A percentile compares a stretch with the other conserved stretches of the same genome.
phyloP scores from a whole-genome alignment of 2,329 filamentous ascomycete genomes.

The Fusarium austroafricanum region DNA sequence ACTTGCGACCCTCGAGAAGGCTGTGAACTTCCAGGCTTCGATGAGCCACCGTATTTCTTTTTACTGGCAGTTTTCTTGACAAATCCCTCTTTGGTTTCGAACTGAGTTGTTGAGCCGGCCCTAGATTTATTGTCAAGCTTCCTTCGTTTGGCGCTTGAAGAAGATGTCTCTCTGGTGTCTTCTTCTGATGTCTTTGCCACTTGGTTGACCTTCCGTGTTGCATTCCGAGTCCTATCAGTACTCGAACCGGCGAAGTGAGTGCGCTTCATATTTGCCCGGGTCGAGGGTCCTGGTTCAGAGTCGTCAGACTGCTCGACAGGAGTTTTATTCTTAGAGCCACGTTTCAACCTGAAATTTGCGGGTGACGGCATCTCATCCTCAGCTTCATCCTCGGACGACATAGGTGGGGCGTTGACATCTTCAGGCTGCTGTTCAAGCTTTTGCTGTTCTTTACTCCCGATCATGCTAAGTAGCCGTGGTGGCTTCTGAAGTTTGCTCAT shows the following conservation, averaged over 20 bases:
- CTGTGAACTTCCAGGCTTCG: conserved; percentile 38
- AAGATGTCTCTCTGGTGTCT: background rate
- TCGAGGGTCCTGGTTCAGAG: conserved; percentile 45
- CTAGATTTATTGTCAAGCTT: conserved; percentile 9
- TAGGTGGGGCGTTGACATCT: conserved; percentile 44
- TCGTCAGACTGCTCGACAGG: conserved; percentile 28
- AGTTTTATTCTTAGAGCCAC: background rate
- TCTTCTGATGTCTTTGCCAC: background rate
- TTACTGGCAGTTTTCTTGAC: conserved; percentile 31
- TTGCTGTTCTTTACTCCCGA: conserved; percentile 8
- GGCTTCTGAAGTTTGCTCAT: conserved; percentile 35
- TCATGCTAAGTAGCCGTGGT: conserved; percentile 28
- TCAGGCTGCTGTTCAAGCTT: conserved; percentile 26
- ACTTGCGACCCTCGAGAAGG: conserved; percentile 35
- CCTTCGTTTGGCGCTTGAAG: conserved; percentile 34
- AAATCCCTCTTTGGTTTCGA: conserved; percentile 44
- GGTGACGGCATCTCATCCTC: conserved; percentile 15
- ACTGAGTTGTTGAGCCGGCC: conserved; percentile 39
- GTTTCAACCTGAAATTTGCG: conserved; percentile 1
- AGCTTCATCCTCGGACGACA: conserved; percentile 47
- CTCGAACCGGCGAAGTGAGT: conserved; percentile 47
- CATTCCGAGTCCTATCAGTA: conserved; percentile 1
- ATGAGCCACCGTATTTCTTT: conserved; percentile 42
- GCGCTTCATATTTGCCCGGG: conserved; percentile 49
- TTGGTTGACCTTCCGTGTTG: conserved; percentile 8